These are phyloP conservation scores for Penicillium subrubescens DNA, from an alignment of 495 filamentous ascomycete species.

Conservation along the genomic window DNA sequence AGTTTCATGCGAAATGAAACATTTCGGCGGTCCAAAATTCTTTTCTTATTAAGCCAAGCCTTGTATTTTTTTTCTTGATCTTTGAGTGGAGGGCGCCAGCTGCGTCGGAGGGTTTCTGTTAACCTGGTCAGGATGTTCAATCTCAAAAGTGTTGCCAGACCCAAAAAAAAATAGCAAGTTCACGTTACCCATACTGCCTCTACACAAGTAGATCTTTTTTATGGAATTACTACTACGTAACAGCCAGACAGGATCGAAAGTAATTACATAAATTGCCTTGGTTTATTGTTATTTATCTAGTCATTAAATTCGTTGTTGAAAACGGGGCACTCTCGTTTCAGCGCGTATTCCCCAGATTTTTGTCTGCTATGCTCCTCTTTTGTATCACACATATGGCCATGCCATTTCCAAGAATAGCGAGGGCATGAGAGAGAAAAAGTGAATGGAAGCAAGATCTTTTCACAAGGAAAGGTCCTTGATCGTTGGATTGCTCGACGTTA, in stretches of 20 bases:
- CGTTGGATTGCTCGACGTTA: conserved; percentile 37
- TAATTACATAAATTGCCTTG: background rate
- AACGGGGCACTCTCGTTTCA: conserved; percentile 33
- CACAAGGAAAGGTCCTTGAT: background rate
- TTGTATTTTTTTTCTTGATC: background rate
- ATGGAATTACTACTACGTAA: no score
- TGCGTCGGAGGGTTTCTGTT: background rate
- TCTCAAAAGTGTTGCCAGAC: background rate
- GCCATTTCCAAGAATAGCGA: background rate
- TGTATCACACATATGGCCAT: conserved; percentile 9
- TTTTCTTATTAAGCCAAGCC: background rate
- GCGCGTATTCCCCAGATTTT: conserved; percentile 5
- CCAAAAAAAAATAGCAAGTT: background rate
- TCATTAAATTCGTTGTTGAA: conserved; percentile 48
- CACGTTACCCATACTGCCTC: background rate
- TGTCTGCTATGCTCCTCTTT: background rate
- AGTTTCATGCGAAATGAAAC: conserved; percentile 14
- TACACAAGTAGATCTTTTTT: no score
- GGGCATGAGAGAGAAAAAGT: background rate
- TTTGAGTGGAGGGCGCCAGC: conserved; percentile 4
- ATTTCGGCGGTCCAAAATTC: background rate
- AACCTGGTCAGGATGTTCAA: background rate
- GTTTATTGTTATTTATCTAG: conserved; percentile 4
- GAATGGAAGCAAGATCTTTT: background rate
- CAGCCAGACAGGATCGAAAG: background rate